Evolutionary conservation across 164 flowering plant species (phyloP).

Genomic region (Stephania japonica): DNA sequence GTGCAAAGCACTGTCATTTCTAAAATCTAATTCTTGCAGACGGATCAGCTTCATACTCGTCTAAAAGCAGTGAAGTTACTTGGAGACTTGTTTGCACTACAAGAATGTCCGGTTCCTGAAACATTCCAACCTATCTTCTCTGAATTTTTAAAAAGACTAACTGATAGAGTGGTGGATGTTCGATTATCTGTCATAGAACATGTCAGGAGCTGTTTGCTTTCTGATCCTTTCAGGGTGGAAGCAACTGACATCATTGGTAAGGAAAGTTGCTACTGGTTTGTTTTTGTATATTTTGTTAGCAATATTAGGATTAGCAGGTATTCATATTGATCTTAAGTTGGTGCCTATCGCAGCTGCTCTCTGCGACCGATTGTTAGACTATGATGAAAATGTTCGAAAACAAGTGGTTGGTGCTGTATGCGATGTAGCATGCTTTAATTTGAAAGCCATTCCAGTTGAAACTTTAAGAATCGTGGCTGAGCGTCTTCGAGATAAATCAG

Average conservation of each 20-base stretch:
- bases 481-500: slow-evolving; percentile 97
- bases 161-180: slow-evolving; percentile 78
- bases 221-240: slow-evolving; percentile 66
- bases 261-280: slow-evolving; percentile 13
- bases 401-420: slow-evolving; percentile 83
- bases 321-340: slow-evolving; percentile 18
- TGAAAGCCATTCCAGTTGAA: slow-evolving; percentile 57
- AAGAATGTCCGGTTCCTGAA: slow-evolving; percentile 49
- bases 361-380: slow-evolving; percentile 84
- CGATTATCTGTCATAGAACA: slow-evolving; percentile 81
- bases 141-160: slow-evolving; percentile 84
- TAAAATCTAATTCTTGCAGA: slow-evolving; percentile 35
- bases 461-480: slow-evolving; percentile 73
- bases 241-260: slow-evolving; percentile 78
- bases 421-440: slow-evolving; percentile 57
- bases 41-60: slow-evolving; percentile 71
- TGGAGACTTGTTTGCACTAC: slow-evolving; percentile 77
- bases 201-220: slow-evolving; percentile 61
- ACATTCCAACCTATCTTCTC: slow-evolving; percentile 69
- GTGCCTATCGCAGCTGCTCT: slow-evolving; percentile 62
- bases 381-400: slow-evolving; percentile 88
- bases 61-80: slow-evolving; percentile 73
- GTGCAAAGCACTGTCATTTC: slow-evolving; percentile 2
- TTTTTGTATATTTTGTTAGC: not conserved
- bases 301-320: not conserved